These are phyloP conservation scores for Daldinia caldariorum DNA, from an alignment of 495 filamentous ascomycete species.

Conservation along the genomic window DNA sequence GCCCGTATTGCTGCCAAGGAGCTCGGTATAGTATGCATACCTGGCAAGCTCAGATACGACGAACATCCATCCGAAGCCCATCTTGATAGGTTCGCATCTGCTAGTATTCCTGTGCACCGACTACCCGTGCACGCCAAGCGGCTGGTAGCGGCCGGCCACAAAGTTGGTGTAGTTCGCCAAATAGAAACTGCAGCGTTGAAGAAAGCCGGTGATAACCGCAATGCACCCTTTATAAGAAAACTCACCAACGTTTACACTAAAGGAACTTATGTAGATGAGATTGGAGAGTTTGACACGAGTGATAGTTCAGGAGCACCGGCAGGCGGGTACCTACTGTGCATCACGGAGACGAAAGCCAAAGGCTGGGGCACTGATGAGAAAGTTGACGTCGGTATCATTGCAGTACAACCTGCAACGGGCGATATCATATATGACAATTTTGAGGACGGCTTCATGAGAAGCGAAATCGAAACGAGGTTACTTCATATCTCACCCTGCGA, in stretches of 20 bases:
- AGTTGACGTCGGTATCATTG: slow-evolving; percentile 90
- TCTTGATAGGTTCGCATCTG: slow-evolving; percentile 90
- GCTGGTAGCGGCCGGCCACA: slow-evolving; percentile 89
- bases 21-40: slow-evolving; percentile 94
- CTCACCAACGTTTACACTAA: slow-evolving; percentile 98
- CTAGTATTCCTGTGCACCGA: slow-evolving; percentile 92
- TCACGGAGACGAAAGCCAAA: slow-evolving; percentile 88
- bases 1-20: slow-evolving; percentile 89
- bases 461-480: slow-evolving; percentile 92
- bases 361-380: slow-evolving; percentile 92
- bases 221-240: slow-evolving; percentile 89
- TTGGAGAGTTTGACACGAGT: slow-evolving; percentile 75
- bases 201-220: slow-evolving; percentile 93
- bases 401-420: slow-evolving; percentile 94
- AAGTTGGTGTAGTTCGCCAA: slow-evolving; percentile 95
- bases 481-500: slow-evolving; percentile 97
- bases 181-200: slow-evolving; percentile 99
- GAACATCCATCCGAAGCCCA: slow-evolving; percentile 97
- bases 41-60: slow-evolving; percentile 93
- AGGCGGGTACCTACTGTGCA: slow-evolving; percentile 90
- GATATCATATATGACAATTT: slow-evolving; percentile 98
- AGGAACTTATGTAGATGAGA: slow-evolving; percentile 96
- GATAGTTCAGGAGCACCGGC: slow-evolving; percentile 67
- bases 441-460: slow-evolving; percentile 97
- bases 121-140: slow-evolving; percentile 95